phyloP scores from a whole-genome alignment of 768 basidiomycete genomes.

The Melanogaster broomeanus region DNA sequence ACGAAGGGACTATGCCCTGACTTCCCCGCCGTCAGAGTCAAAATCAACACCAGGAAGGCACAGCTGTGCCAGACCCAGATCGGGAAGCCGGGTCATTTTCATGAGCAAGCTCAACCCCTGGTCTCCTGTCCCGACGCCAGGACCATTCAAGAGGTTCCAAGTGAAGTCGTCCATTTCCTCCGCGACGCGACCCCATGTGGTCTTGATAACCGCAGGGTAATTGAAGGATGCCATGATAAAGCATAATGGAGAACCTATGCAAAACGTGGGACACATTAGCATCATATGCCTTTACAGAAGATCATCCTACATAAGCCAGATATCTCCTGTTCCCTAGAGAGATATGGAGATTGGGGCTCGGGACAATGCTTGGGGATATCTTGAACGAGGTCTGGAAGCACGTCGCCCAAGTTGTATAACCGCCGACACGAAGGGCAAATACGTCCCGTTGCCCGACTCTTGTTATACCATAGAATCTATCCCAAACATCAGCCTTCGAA shows the following conservation, averaged over 20 bases:
- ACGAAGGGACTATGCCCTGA: not conserved
- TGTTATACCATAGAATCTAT: constrained; percentile 85
- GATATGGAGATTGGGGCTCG: constrained; percentile 38
- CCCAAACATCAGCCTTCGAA: not conserved
- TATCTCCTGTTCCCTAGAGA: constrained; percentile 63
- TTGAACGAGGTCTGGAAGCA: constrained; percentile 49
- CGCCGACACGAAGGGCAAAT: constrained; percentile 80
- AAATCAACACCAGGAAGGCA: constrained; percentile 34
- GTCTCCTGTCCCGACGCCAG: constrained; percentile 36
- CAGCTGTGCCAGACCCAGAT: constrained; percentile 72
- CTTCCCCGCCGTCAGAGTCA: constrained; percentile 17
- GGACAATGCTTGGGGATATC: constrained; percentile 15
- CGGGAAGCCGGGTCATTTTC: constrained; percentile 74
- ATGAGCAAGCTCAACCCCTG: constrained; percentile 61
- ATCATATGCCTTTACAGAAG: not conserved
- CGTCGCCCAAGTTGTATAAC: constrained; percentile 69
- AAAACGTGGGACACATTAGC: constrained; percentile 2
- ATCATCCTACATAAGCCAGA: constrained; percentile 72
- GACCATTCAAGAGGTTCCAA: constrained; percentile 60
- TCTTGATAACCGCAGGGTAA: constrained; percentile 62
- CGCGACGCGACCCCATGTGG: constrained; percentile 66
- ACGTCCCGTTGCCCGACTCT: constrained; percentile 67
- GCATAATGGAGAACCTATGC: constrained; percentile 73
- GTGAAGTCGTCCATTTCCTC: constrained; percentile 69
- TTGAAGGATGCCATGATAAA: constrained; percentile 72